Percentiles rank a stretch among this genome's conserved stretches.
These are phyloP conservation scores for Trypethelium eluteriae DNA, from an alignment of 495 filamentous ascomycete species.

Conservation along the genomic window DNA sequence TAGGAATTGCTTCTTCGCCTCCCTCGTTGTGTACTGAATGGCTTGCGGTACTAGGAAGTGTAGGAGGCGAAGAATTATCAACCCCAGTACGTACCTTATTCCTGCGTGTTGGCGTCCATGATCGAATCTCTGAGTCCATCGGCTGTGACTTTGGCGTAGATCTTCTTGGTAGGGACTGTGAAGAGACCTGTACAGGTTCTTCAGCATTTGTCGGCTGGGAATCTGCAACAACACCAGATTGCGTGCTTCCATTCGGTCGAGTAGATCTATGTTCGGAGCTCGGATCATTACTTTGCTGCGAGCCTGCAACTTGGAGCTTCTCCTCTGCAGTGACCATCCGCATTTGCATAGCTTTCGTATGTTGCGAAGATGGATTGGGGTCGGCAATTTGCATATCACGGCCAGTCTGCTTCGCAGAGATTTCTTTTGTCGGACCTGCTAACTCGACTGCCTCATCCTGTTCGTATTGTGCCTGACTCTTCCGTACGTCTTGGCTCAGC, in stretches of 20 bases:
- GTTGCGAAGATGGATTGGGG: not conserved
- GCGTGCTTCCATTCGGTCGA: slow-evolving; percentile 19
- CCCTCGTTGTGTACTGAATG: not conserved
- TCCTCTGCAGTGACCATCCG: not conserved
- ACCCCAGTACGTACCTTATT: not conserved
- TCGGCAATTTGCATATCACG: not conserved
- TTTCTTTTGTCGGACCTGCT: not conserved
- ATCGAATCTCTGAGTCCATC: slow-evolving; percentile 6
- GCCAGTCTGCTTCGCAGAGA: not conserved
- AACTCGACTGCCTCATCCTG: slow-evolving; percentile 10
- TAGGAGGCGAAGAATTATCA: slow-evolving; percentile 3
- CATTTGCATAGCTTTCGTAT: not conserved
- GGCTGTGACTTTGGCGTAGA: not conserved
- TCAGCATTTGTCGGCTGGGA: slow-evolving; percentile 28
- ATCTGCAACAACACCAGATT: slow-evolving; percentile 30
- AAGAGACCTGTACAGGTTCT: not conserved
- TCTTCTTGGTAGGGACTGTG: not conserved
- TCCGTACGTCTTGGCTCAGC: slow-evolving; percentile 21
- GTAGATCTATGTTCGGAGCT: not conserved
- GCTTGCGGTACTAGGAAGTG: not conserved
- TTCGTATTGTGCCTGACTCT: slow-evolving; percentile 20
- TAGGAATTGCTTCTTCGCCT: slow-evolving; percentile 14
- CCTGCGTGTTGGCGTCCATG: not conserved
- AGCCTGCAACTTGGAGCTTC: not conserved
- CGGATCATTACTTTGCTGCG: not conserved